These are phyloP conservation scores for Actinomucor elegans DNA, from an alignment of 371 early-diverging fungal species.

Conservation along the genomic window DNA sequence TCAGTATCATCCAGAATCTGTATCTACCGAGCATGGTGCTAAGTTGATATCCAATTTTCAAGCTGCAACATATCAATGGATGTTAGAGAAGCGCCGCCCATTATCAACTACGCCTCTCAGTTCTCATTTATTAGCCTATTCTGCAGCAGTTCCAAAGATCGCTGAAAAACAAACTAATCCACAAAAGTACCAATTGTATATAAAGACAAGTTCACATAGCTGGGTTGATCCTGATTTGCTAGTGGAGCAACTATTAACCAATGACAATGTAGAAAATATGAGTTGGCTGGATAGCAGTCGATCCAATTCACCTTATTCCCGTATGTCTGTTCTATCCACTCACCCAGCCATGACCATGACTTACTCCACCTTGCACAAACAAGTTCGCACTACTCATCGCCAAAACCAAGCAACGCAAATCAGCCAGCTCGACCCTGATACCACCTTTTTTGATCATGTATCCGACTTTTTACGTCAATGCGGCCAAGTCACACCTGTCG, in stretches of 20 bases:
- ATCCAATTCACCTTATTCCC: constrained; percentile 41
- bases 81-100: constrained; percentile 13
- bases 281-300: constrained; percentile 22
- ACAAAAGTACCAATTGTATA: constrained; percentile 4
- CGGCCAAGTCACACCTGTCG: not conserved
- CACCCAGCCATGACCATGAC: constrained; percentile 38
- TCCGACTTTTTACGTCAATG: constrained; percentile 19
- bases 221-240: constrained; percentile 34
- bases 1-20: constrained; percentile 97
- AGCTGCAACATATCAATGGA: constrained; percentile 47
- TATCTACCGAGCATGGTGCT: constrained; percentile 79
- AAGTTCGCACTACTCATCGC: constrained; percentile 4
- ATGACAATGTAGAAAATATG: constrained; percentile 1
- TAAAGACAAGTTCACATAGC: constrained; percentile 8
- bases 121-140: constrained; percentile 1
- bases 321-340: constrained; percentile 29
- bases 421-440: too few species aligned
- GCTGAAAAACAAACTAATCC: not conserved
- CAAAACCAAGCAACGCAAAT: not conserved
- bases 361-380: constrained; percentile 41
- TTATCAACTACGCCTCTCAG: not conserved
- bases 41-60: constrained; percentile 76
- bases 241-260: constrained; percentile 21
- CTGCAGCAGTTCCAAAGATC: constrained; percentile 9
- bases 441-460: constrained; percentile 37